Conservation (phyloP, 1,284 basidiomycete species). For the Ceratobasidium sp. region DNA sequence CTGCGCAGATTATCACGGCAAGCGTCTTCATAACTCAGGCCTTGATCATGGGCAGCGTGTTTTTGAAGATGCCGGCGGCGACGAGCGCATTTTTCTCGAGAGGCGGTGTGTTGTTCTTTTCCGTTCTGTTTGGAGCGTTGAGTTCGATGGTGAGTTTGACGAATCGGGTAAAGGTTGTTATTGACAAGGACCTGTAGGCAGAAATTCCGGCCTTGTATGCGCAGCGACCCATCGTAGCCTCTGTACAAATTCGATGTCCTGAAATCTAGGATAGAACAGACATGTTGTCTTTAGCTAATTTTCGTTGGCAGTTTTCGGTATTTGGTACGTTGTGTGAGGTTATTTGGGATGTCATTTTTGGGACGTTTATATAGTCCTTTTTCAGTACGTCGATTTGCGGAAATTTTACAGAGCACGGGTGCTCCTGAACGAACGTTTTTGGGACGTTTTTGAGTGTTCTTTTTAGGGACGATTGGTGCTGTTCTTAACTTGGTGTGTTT, state of each 20-base stretch:
- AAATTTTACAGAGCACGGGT: neutral
- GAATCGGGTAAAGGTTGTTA: neutral
- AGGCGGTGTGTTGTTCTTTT: constrained; percentile 69
- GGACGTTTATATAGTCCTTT: neutral
- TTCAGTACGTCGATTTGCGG: neutral
- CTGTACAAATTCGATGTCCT: neutral
- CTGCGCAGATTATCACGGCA: constrained; percentile 52
- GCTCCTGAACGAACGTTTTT: neutral
- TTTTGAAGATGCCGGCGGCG: constrained; percentile 67
- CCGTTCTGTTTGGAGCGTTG: constrained; percentile 59
- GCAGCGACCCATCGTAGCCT: constrained; percentile 75
- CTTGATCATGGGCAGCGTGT: constrained; percentile 80
- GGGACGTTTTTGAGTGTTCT: neutral
- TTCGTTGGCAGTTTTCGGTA: neutral
- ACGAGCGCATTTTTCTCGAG: constrained; percentile 81
- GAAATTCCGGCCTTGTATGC: constrained; percentile 78
- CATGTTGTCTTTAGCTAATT: neutral
- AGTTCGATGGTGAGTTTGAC: constrained; percentile 52
- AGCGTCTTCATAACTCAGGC: constrained; percentile 59
- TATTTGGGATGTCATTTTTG: constrained; percentile 12
- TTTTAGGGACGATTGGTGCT: neutral
- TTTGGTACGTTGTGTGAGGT: neutral
- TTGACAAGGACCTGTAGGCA: constrained; percentile 50
- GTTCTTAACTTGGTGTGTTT: too few relatives aligned
- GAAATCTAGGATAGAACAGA: neutral